These are phyloP conservation scores for Fragilaria radians DNA, from an alignment of 108 stramenopile species.

Conservation along the genomic window DNA sequence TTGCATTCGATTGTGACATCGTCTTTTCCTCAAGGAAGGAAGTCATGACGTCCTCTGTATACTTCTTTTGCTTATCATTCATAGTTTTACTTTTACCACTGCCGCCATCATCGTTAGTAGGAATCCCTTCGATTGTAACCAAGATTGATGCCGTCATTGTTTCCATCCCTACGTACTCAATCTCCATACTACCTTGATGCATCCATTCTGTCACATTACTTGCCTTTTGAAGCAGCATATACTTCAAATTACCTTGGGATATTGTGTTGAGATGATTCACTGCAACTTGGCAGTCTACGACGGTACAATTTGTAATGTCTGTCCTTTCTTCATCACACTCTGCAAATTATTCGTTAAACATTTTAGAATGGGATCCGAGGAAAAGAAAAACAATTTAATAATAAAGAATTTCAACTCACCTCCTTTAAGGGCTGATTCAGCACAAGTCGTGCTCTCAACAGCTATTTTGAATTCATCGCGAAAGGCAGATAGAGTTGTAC, in stretches of 20 bases:
- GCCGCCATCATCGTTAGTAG: too few species aligned
- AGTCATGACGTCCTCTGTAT: neutral
- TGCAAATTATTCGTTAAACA: neutral
- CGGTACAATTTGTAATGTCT: neutral
- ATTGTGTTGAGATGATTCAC: neutral
- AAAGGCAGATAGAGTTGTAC: neutral
- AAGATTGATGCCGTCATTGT: neutral
- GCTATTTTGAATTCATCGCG: neutral
- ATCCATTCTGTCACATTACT: neutral
- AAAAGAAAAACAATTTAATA: neutral
- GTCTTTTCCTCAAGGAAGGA: neutral
- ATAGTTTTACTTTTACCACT: neutral
- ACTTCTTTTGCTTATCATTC: neutral
- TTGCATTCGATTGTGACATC: neutral
- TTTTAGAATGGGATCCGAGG: neutral
- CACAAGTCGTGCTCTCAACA: neutral
- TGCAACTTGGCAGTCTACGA: neutral
- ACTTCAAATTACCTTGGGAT: neutral
- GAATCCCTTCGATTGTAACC: neutral
- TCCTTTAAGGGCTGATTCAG: neutral
- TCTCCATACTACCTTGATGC: neutral
- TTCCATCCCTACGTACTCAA: neutral
- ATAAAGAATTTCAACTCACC: neutral
- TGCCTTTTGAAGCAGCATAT: neutral
- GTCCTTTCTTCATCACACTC: neutral